Evolutionary conservation across 441 rosid genomes (phyloP).

Genomic region (Corymbia citriodora): DNA sequence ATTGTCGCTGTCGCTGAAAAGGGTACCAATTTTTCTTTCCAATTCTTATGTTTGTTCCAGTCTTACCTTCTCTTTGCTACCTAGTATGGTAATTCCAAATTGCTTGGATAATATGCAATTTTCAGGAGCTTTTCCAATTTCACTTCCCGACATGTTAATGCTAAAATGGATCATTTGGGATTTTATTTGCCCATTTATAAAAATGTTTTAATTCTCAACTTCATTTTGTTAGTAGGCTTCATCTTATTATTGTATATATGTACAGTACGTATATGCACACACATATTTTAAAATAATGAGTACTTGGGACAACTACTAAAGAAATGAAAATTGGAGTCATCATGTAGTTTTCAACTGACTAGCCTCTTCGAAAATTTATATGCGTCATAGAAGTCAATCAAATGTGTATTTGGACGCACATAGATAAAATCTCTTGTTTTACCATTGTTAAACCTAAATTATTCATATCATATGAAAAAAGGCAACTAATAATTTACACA

Average conservation of each 20-base stretch:
- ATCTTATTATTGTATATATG: background rate
- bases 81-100: background rate
- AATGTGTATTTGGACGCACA: no score
- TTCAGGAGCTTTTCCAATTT: background rate
- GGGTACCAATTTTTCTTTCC: constrained; percentile 16
- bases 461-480: background rate
- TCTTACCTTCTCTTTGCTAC: background rate
- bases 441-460: background rate
- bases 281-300: background rate
- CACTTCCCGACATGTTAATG: background rate
- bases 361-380: background rate
- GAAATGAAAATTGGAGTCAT: background rate
- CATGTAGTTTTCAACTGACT: background rate
- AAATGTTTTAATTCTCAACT: background rate
- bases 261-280: background rate
- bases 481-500: background rate
- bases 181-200: background rate
- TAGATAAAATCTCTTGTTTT: no score
- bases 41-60: background rate
- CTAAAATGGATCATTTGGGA: background rate
- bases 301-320: background rate
- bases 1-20: constrained; percentile 51
- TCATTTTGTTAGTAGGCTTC: background rate
- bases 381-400: background rate
- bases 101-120: background rate